Conservation (phyloP, 2,329 filamentous ascomycete genomes). For the Chaetothyriales sp. region DNA sequence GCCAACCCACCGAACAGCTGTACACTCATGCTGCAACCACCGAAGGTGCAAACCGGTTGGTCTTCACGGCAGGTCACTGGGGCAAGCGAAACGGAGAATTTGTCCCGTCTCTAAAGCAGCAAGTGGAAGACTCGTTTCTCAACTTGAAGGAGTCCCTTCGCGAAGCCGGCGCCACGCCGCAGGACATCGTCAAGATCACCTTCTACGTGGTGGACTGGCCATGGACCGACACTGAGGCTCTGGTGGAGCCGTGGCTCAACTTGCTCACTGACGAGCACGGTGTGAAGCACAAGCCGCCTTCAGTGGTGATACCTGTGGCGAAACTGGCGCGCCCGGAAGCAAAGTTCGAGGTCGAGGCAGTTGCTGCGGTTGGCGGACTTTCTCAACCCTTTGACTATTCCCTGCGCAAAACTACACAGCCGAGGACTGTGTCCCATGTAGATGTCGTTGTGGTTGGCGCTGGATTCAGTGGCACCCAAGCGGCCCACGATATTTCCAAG, state of each 20-base stretch:
- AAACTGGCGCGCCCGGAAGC: conserved; percentile 27
- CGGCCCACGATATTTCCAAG: conserved; percentile 24
- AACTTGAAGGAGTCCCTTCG: conserved; percentile 26
- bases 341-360: conserved; percentile 33
- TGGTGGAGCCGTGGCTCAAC: conserved; percentile 19
- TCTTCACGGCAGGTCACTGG: too few species aligned
- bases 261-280: conserved; percentile 20
- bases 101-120: conserved; percentile 27
- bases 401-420: neutral
- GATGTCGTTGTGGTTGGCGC: conserved; percentile 34
- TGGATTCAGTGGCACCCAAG: conserved; percentile 28
- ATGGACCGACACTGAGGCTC: conserved; percentile 22
- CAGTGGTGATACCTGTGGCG: conserved; percentile 30
- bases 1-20: too few species aligned
- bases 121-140: conserved; percentile 26
- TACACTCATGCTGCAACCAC: too few species aligned
- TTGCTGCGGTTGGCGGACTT: conserved; percentile 18
- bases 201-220: conserved; percentile 27
- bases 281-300: conserved; percentile 26
- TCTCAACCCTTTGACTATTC: conserved; percentile 2
- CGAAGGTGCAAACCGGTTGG: too few species aligned
- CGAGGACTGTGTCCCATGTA: conserved; percentile 4
- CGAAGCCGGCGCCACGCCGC: conserved; percentile 23
- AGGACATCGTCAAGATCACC: conserved; percentile 29
- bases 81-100: conserved; percentile 23